Base-by-base conservation (phyloP, 2,329 filamentous ascomycete genomes). In the Apiospora saccharicola region DNA sequence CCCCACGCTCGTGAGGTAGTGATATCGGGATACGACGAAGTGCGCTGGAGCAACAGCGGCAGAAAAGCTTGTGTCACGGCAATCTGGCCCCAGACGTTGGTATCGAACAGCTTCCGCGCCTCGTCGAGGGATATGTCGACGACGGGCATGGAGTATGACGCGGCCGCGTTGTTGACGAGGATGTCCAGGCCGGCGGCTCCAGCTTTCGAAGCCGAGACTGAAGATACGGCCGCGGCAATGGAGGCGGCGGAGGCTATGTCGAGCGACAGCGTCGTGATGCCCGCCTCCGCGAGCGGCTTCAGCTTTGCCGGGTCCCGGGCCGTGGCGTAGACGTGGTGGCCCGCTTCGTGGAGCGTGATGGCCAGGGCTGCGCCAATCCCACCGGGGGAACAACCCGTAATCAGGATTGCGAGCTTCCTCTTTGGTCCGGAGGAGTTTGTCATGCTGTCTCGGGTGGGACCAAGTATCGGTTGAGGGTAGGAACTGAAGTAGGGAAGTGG, bases 291-390 rank as follows among this genome's bases (percentile, higher is more conserved):
- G 7, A 72, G 71, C 3, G 51, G 61, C 37, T 49, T 41, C 5
- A 73, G 47, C 68, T 72, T 73, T 7, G 43, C 57, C 6, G 46
- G 16, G 49, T 69, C 53, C 26, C 71, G 72, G 10, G 70, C 72
- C 4, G 72, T 71, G 12, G 72, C 72, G 68, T 43, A 73, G 30
- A 72, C 71, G 43, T 64, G 71, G 44, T 73, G 72, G 12, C 72
- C 72, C 6, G 68, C 68, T 10, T 22, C 26, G 47, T 73, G 71
- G 61, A 73, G 57, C 16, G 61, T 71, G 6, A 30, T 41, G 26
- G 72, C 72, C 1, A 73, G 61, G 8, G 72, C 69, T 2, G 72
- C 70, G 4, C 72, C 72, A 3, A 69, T 71, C 3, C 72, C 72
- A 16, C 71, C 72, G 13, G 70, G 68, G 8, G 68, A 44, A 44